Evolutionary conservation across 371 early-diverging fungal genomes (phyloP), one percentile per base, ranked within the genome.

Genomic region (Rhizopus microsporus): DNA sequence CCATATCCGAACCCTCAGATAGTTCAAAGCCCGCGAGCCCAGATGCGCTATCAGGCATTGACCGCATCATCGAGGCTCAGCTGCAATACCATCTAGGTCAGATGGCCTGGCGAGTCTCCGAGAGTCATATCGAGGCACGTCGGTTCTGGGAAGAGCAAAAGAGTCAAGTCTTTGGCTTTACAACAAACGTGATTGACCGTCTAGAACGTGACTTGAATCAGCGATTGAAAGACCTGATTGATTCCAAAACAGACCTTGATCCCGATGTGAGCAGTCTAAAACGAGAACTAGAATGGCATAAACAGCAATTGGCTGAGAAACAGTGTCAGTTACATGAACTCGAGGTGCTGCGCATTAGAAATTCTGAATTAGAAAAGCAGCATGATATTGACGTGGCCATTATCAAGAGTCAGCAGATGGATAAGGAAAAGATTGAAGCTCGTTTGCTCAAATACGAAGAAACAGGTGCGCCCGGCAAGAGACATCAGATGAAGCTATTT

Each of bases 71-170:
- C 17, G 44, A 71, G 56, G 51, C 66, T 13, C 66, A 69, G 34
- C 32, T 65, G 29, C 69, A 71, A 12, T 61, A 62, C 7, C 69
- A 67, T 34, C 55, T 75, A 6, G 63, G 68, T 7, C 73, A 75
- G 39, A 60, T 72, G 39, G 46, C 65, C 8, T 67, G 70, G 68
- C 67, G 61, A 29, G 57, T 63, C 5, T 68, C 72, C 4, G 72
- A 75, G 33, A 68, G 57, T 30, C 70, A 75, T 53, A 54, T 62
- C 12, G 68, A 69, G 3, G 66, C 71, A 3, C 63, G 59, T 30
- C 38, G 53, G 16, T 67, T 67, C 17, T 72, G 71, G 72, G 73
- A 75, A 35, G 76, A 75, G 5, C 76, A 75, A 35, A 68, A 67
- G 38, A 72, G 66, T 2, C 71, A 75, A 17, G 63, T 72, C 51